Percentiles rank a stretch among this genome's conserved stretches.
These are phyloP conservation scores for Phytophthora europaea DNA, from an alignment of 352 stramenopile species.

Conservation along the genomic window DNA sequence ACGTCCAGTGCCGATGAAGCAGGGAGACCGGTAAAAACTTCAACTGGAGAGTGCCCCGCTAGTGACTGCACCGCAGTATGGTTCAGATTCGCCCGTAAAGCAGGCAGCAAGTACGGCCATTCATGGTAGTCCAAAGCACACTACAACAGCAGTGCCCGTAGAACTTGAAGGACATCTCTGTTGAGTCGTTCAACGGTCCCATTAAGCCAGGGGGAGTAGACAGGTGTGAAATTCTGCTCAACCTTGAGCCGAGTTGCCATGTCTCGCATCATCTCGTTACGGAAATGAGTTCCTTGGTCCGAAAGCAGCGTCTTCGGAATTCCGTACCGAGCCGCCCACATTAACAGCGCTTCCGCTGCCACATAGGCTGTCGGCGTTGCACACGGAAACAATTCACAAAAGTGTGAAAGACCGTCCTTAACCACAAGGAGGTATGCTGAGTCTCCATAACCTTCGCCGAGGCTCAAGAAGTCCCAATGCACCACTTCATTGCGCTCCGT, in stretches of 20 bases:
- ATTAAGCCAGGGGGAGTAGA: background rate
- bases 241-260: background rate
- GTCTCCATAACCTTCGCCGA: background rate
- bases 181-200: background rate
- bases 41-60: too few relatives aligned
- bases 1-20: background rate
- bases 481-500: background rate
- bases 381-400: background rate
- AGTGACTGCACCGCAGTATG: background rate
- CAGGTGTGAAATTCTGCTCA: background rate
- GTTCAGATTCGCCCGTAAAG: background rate
- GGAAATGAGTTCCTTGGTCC: background rate
- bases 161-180: background rate
- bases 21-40: background rate
- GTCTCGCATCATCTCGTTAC: background rate
- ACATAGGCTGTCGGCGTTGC: background rate
- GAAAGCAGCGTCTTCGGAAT: background rate
- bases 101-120: background rate
- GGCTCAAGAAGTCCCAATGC: background rate
- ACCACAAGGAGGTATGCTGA: background rate
- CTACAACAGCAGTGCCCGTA: background rate
- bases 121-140: background rate
- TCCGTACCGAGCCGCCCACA: background rate
- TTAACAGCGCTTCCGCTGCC: background rate
- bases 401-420: background rate